These are phyloP conservation scores for Plasmodium blacklocki DNA, from an alignment of 169 alveolate genomes.

Conservation along the genomic window DNA sequence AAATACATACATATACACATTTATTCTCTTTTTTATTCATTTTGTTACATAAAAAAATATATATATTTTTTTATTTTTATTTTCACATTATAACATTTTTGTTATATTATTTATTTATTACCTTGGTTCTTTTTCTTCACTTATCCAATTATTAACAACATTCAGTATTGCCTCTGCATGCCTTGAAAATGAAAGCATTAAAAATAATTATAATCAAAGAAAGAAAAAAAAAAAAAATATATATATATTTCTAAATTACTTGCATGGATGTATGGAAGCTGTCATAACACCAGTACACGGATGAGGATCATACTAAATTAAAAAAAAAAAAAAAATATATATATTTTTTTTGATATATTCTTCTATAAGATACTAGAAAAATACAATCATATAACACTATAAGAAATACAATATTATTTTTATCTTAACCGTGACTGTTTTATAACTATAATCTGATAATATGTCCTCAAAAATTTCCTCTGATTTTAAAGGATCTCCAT, in stretches of 20 bases:
- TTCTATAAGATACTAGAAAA: background rate
- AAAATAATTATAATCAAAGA: background rate
- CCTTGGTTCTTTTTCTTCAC: constrained; percentile 65
- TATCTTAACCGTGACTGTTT: constrained; percentile 88
- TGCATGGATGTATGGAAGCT: constrained; percentile 93
- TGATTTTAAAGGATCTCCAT: constrained; percentile 87
- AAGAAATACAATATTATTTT: background rate
- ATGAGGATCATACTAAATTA: constrained; percentile 85
- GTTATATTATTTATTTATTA: constrained; percentile 6
- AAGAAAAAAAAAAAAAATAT: background rate
- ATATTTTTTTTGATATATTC: background rate
- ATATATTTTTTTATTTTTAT: constrained; percentile 3
- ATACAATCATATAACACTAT: background rate
- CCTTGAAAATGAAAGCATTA: constrained; percentile 8
- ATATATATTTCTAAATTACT: constrained; percentile 8
- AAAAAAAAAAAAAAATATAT: background rate
- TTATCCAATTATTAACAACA: constrained; percentile 62
- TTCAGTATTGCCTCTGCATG: constrained; percentile 66
- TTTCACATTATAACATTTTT: background rate
- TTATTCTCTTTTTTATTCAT: constrained; percentile 17
- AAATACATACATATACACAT: constrained; percentile 80
- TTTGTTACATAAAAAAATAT: background rate
- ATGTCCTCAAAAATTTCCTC: constrained; percentile 92
- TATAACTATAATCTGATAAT: constrained; percentile 91
- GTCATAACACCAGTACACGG: constrained; percentile 87